Evolutionary conservation across 495 filamentous ascomycete species (phyloP).

Genomic region (Oidiodendron maius): DNA sequence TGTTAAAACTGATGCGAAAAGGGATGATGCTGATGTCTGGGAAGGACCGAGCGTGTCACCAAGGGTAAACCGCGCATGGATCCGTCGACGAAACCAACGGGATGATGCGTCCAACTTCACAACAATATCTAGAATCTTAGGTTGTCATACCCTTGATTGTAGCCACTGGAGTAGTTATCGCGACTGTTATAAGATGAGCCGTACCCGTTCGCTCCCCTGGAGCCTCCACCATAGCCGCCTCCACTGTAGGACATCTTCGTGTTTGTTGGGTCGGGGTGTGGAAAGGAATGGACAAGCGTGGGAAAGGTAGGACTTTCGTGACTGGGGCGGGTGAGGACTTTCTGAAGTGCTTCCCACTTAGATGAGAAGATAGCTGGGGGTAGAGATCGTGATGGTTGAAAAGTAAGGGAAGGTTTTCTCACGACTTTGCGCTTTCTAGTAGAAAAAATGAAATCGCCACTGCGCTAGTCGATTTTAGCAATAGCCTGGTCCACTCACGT

Average conservation of each 20-base stretch:
- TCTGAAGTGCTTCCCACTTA: too few species aligned
- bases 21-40: conserved; percentile 10
- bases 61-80: too few species aligned
- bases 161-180: conserved; percentile 22
- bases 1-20: conserved; percentile 5
- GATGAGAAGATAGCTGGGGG: conserved; percentile 8
- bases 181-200: conserved; percentile 12
- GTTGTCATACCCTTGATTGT: conserved; percentile 31
- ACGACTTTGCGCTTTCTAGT: background rate
- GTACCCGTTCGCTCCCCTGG: conserved; percentile 21
- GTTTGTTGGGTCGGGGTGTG: conserved; percentile 1
- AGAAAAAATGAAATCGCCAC: background rate
- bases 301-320: conserved; percentile 7
- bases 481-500: too few species aligned
- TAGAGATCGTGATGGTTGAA: conserved; percentile 6
- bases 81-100: too few species aligned
- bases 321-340: too few species aligned
- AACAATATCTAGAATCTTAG: conserved; percentile 24
- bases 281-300: conserved; percentile 3
- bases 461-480: background rate
- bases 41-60: too few species aligned
- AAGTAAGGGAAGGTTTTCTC: background rate
- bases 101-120: conserved; percentile 16
- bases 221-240: conserved; percentile 17
- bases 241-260: conserved; percentile 16